A percentile compares a stretch with the other conserved stretches of the same genome.
phyloP scores from a whole-genome alignment of 2,329 filamentous ascomycete species.

The Coniella lustricola region DNA sequence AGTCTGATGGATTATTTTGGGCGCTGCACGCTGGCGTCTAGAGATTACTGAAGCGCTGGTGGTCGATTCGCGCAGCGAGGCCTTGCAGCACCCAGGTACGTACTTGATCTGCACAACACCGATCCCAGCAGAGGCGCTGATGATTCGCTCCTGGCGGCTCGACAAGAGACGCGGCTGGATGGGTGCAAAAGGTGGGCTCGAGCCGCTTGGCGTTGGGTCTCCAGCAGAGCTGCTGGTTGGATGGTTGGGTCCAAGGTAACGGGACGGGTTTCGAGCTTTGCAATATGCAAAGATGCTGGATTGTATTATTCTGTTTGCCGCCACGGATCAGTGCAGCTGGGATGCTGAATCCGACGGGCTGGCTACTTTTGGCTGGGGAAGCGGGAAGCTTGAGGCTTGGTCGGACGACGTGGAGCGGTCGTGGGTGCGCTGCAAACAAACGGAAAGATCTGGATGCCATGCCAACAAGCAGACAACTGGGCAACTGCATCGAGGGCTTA shows the following conservation, averaged over 20 bases:
- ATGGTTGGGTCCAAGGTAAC: constrained; percentile 1
- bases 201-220: not conserved
- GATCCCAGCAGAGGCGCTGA: not conserved
- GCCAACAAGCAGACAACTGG: not conserved
- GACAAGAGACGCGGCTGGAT: constrained; percentile 9
- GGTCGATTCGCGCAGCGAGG: constrained; percentile 12
- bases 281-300: too few species aligned
- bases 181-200: constrained; percentile 1
- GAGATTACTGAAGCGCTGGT: constrained; percentile 16
- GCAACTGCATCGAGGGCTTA: too few species aligned
- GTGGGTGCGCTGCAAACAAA: not conserved
- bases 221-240: constrained; percentile 1
- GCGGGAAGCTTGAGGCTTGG: too few species aligned
- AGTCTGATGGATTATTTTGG: constrained; percentile 9
- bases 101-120: too few species aligned
- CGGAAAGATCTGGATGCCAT: not conserved
- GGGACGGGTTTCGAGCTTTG: not conserved
- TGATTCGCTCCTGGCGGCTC: constrained; percentile 15
- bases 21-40: constrained; percentile 12
- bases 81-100: too few species aligned
- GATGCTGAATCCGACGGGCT: too few species aligned
- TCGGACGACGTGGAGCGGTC: too few species aligned
- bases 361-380: too few species aligned
- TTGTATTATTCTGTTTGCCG: too few species aligned
- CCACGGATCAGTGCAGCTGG: too few species aligned